phyloP scores from a whole-genome alignment of 495 filamentous ascomycete species.

The Aspergillus ellipticus region DNA sequence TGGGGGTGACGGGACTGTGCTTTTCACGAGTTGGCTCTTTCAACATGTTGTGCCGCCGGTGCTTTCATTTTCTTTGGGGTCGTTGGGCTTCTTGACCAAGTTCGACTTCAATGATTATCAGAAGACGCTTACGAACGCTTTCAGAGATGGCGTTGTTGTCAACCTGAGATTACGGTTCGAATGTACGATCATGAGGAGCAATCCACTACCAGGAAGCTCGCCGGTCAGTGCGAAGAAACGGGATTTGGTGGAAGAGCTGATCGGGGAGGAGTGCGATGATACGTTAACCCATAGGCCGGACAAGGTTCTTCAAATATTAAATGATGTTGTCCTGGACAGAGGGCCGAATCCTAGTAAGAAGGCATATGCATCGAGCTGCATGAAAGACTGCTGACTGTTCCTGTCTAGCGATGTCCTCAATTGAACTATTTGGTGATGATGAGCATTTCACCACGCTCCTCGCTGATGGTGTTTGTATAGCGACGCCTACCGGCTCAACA shows the following conservation, averaged over 20 bases:
- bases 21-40: constrained; percentile 95
- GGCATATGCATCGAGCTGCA: neutral
- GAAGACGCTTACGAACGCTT: constrained; percentile 65
- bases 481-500: constrained; percentile 89
- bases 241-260: constrained; percentile 85
- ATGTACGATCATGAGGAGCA: constrained; percentile 88
- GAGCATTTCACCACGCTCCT: constrained; percentile 88
- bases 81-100: constrained; percentile 91
- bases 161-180: constrained; percentile 86
- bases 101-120: constrained; percentile 81
- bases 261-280: constrained; percentile 78
- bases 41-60: constrained; percentile 95
- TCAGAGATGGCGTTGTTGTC: constrained; percentile 83
- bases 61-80: constrained; percentile 85
- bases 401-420: constrained; percentile 70
- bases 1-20: constrained; percentile 93
- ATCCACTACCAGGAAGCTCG: constrained; percentile 31
- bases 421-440: constrained; percentile 91
- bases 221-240: constrained; percentile 29
- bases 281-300: constrained; percentile 78
- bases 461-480: constrained; percentile 85
- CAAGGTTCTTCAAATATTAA: constrained; percentile 80
- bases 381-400: constrained; percentile 21
- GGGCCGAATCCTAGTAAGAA: constrained; percentile 78
- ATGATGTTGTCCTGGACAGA: constrained; percentile 86